A percentile compares a stretch with the other conserved stretches of the same genome.
Conservation (phyloP, 768 basidiomycete species). For the Coprinopsis cinerea region DNA sequence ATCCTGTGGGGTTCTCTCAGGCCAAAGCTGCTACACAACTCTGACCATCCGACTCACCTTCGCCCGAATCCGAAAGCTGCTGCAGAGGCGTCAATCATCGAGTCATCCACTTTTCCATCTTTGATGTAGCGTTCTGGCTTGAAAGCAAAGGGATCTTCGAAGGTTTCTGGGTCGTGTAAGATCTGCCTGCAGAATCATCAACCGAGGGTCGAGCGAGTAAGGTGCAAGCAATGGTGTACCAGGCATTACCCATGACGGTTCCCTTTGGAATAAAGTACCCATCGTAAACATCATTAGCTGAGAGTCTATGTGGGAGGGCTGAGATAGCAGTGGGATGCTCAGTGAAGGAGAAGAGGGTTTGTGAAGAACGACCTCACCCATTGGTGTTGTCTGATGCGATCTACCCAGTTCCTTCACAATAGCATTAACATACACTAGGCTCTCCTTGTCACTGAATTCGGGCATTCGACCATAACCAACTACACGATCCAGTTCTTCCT, state of each 20-base stretch:
- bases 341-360: too few relatives aligned
- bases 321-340: too few relatives aligned
- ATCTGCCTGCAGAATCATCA: constrained; percentile 9
- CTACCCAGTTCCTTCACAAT: constrained; percentile 25
- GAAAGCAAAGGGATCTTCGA: constrained; percentile 6
- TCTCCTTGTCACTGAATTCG: constrained; percentile 17
- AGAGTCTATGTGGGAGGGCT: constrained; percentile 5
- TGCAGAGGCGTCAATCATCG: constrained; percentile 3
- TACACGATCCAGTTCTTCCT: too few relatives aligned
- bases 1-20: too few relatives aligned
- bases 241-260: constrained; percentile 5
- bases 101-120: constrained; percentile 4
- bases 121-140: constrained; percentile 14
- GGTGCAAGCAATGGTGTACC: background rate
- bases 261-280: constrained; percentile 11
- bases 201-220: background rate
- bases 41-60: too few relatives aligned
- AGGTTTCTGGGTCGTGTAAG: constrained; percentile 13
- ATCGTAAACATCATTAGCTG: too few relatives aligned
- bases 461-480: too few relatives aligned
- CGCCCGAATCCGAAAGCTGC: constrained; percentile 9
- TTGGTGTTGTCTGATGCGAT: constrained; percentile 27
- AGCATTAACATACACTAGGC: constrained; percentile 14
- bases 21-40: too few relatives aligned
- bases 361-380: constrained; percentile 17